phyloP scores from a whole-genome alignment of 1,139 yeast species.

The Blastobotrys illinoisensis region DNA sequence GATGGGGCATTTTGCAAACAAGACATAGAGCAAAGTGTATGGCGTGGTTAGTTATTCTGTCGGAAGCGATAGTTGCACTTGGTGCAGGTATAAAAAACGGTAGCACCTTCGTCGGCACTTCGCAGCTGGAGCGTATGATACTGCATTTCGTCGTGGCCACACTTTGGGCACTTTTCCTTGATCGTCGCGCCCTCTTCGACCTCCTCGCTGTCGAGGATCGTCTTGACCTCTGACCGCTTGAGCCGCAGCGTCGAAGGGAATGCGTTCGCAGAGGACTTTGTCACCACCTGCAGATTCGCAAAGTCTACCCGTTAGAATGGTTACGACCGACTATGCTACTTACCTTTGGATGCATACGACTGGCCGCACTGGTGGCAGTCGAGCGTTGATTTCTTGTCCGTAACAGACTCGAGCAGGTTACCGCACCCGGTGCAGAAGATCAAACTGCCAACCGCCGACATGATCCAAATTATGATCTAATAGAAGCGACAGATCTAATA shows the following conservation, averaged over 20 bases:
- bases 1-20: no score
- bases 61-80: slow-evolving; percentile 89
- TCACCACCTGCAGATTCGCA: slow-evolving; percentile 76
- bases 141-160: slow-evolving; percentile 97
- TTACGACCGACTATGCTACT: slow-evolving; percentile 7
- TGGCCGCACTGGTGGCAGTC: slow-evolving; percentile 66
- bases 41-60: slow-evolving; percentile 77
- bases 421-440: slow-evolving; percentile 96
- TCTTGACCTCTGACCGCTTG: slow-evolving; percentile 86
- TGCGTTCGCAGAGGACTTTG: slow-evolving; percentile 82
- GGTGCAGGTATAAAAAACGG: slow-evolving; percentile 82
- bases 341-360: slow-evolving; percentile 43
- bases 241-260: slow-evolving; percentile 81
- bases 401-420: slow-evolving; percentile 68
- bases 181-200: slow-evolving; percentile 92
- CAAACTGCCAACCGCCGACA: slow-evolving; percentile 94
- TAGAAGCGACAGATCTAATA: not conserved
- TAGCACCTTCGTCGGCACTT: slow-evolving; percentile 94
- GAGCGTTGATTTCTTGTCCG: slow-evolving; percentile 40
- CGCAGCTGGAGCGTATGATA: slow-evolving; percentile 93
- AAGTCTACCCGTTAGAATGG: slow-evolving; percentile 37
- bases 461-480: slow-evolving; percentile 23
- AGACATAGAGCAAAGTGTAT: no score
- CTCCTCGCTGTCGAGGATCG: slow-evolving; percentile 68
- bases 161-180: slow-evolving; percentile 94